Conservation (phyloP, 257 asterid genomes). For the Lavandula angustifolia region DNA sequence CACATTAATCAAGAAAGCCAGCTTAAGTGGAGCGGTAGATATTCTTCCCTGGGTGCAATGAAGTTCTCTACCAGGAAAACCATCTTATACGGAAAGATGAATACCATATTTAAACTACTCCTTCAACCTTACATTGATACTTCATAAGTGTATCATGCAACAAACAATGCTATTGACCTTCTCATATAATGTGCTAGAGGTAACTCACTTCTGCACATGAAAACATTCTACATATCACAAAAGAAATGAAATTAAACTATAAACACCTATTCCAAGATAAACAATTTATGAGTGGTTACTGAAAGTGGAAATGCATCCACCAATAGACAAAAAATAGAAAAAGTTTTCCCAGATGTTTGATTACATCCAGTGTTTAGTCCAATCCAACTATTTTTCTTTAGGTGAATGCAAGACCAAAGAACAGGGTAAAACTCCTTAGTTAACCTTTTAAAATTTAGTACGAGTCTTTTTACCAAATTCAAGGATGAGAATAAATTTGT, state of each 20-base stretch:
- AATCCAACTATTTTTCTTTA: not conserved
- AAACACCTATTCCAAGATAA: not conserved
- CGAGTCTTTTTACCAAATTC: constrained; percentile 1
- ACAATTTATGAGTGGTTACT: constrained; percentile 1
- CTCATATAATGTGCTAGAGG: not conserved
- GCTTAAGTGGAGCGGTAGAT: not conserved
- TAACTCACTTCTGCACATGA: constrained; percentile 13
- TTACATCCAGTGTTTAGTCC: constrained; percentile 2
- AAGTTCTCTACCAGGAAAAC: constrained; percentile 2
- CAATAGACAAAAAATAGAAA: not conserved
- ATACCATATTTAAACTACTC: not conserved
- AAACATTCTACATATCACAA: not conserved
- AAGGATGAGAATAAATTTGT: not conserved
- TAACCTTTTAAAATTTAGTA: not conserved
- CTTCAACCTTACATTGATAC: not conserved
- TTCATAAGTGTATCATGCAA: constrained; percentile 12
- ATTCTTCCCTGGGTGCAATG: not conserved
- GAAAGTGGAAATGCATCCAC: constrained; percentile 5
- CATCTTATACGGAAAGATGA: constrained; percentile 14
- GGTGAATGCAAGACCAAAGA: constrained; percentile 16
- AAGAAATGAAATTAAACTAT: not conserved
- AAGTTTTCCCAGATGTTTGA: not conserved
- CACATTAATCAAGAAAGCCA: constrained; percentile 22
- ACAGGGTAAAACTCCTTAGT: not conserved
- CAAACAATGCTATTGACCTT: not conserved